Conservation (phyloP, 2,329 filamentous ascomycete genomes). For the Penicillium paneum region DNA sequence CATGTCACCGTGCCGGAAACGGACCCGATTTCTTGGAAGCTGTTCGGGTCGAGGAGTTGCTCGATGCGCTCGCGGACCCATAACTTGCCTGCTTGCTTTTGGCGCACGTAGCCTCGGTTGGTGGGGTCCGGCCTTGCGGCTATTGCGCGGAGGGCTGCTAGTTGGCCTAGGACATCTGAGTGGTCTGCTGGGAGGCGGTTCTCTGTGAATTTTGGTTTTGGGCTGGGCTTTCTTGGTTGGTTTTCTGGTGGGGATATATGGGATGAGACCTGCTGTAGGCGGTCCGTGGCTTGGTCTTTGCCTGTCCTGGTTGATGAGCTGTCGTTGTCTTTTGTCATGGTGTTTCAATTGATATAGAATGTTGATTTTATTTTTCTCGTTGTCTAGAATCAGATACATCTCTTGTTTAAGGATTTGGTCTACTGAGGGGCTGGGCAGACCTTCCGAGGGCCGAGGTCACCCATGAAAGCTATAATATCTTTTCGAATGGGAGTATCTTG, state of each 20-base stretch:
- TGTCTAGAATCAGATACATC: background rate
- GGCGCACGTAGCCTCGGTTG: conserved; percentile 58
- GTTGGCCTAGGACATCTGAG: conserved; percentile 58
- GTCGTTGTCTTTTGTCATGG: conserved; percentile 14
- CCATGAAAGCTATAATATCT: conserved; percentile 1
- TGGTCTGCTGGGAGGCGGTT: conserved; percentile 56
- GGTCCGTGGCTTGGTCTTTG: conserved; percentile 36
- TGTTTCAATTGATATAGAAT: background rate
- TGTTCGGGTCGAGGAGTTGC: conserved; percentile 55
- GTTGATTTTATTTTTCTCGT: background rate
- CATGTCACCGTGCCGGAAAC: conserved; percentile 59
- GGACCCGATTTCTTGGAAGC: conserved; percentile 59
- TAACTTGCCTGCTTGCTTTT: conserved; percentile 62
- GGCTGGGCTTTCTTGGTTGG: conserved; percentile 28
- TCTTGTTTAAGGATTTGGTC: background rate
- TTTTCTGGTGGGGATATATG: conserved; percentile 35
- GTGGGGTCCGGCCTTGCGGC: conserved; percentile 55
- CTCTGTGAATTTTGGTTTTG: conserved; percentile 28
- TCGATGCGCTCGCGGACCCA: conserved; percentile 63
- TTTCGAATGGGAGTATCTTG: background rate
- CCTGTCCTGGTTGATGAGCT: conserved; percentile 3
- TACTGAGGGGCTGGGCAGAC: conserved; percentile 11
- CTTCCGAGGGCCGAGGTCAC: conserved; percentile 12
- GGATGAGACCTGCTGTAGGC: conserved; percentile 49
- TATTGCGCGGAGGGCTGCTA: conserved; percentile 51